Base-by-base conservation (phyloP, 306 rosid species). In the Lathyrus aphaca region DNA sequence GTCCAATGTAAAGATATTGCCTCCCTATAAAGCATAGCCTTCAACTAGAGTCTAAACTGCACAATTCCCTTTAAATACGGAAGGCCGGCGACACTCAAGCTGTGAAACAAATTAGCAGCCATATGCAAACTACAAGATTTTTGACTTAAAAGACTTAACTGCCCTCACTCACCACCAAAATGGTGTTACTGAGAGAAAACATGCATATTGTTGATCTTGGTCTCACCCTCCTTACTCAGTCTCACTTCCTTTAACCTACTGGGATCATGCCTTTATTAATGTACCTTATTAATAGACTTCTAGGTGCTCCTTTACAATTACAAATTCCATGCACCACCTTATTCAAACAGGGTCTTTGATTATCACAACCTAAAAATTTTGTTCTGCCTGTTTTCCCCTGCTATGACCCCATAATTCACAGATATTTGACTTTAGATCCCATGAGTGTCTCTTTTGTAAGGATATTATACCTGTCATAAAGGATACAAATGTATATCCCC, bases 31-130 rank as follows among this genome's bases (percentile, higher is more conserved):
- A 68, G 68, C 56, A 72, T 25, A 67, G 46, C 57, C 67, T 58
- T 51, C 53, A 25, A 71, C 60, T 40, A 73, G 68, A 61, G 18
- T 38, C 55, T 30, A 77, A 68, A 73, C 25, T 9, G 58, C 79
- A 62, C 17, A 62, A 30, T 48, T 44, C 15, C 64, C 38, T 32
- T 25, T 25, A 30, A 66, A 23, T 29, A 65, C 51, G 18, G 67
- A 35, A 25, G 14, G 54, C 57, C 8, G 40, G 43, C 4, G 40
- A 50, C 19, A 62, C 32, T 71, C 45, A 51, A 38, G 53, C 44
- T 17, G 55, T 50, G 55, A 14, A 72, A 69, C 66, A 76, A 60
- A 39, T n/a, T 46, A 72, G 73, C 56, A 53, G 29, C 35, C 72
- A 37, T 51, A 37, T 53, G 57, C 40, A 44, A 71, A 75, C 53